Conservation (phyloP, 805 yeast genomes). For the Candida orba region DNA sequence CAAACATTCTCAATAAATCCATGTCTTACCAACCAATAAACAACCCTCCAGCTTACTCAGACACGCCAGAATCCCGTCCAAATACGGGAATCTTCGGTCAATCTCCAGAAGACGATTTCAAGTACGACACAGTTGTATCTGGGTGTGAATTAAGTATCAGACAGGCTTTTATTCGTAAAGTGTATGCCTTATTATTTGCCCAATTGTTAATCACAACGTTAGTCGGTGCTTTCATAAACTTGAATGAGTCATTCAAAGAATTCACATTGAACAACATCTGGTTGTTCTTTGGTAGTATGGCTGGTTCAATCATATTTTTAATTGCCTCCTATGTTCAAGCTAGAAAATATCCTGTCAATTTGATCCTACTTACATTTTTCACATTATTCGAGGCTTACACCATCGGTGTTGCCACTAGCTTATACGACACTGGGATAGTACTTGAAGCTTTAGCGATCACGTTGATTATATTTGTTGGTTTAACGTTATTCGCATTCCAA, state of each 20-base stretch:
- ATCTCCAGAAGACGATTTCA: constrained; percentile 66
- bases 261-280: constrained; percentile 58
- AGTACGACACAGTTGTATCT: constrained; percentile 69
- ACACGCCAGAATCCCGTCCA: constrained; percentile 7
- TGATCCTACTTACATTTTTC: constrained; percentile 53
- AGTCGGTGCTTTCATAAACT: constrained; percentile 44
- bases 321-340: constrained; percentile 58
- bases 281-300: constrained; percentile 47
- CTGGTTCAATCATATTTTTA: constrained; percentile 58
- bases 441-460: constrained; percentile 69
- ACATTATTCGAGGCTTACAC: constrained; percentile 71
- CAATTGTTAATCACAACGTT: constrained; percentile 60
- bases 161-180: constrained; percentile 70
- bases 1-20: no score
- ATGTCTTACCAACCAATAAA: constrained; percentile 21
- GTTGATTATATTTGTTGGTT: constrained; percentile 62
- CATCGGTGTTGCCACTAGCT: constrained; percentile 58
- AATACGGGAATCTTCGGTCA: constrained; percentile 6
- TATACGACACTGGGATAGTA: constrained; percentile 56
- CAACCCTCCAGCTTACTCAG: constrained; percentile 23
- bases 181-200: constrained; percentile 58
- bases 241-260: constrained; percentile 34
- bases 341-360: constrained; percentile 60
- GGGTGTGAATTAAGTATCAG: constrained; percentile 72
- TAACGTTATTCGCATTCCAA: constrained; percentile 71